Evolutionary conservation across 148 eudicot genomes (phyloP), one percentile per base, ranked within the genome.

Genomic region (Cornus kousa): DNA sequence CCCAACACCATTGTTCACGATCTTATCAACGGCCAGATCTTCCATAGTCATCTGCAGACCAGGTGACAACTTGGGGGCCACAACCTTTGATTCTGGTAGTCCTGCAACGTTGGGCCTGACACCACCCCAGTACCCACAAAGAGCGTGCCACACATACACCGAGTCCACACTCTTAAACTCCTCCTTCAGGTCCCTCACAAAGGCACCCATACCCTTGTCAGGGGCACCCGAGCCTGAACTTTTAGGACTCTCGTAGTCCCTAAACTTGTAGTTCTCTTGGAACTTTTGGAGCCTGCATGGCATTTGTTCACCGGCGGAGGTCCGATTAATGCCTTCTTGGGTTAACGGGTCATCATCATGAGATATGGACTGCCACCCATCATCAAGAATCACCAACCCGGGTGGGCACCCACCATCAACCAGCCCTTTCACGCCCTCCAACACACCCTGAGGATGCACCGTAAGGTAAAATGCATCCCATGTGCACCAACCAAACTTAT

Each of bases 61-160:
- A 53, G 85, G 91, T 0, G 98, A 85, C 69, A 95, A 68, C 71
- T 88, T 90, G 16, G 98, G 98, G 16, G 20, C 13, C 1, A 95
- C 80, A 0, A 91, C 89, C 5, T 53, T 83, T 20, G 96, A 81
- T 55, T 87, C 87, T 0, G 97, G 97, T 1, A 95, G 68, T n/a
- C 89, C 90, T 1, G 85, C 35, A 3, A 86, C 88, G 67, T 86
- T 67, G 80, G 98, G 97, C 83, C 94, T 80, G 0, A 95, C 66
- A 83, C 98, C 98, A 64, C 98, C 98, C 98, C 98, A 95, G 62
- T 95, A 95, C 28, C 98, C 98, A 82, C 89, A 93, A 73, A 95
- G 83, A 3, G 98, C 98, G 77, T 95, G 98, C 98, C 98, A 95
- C 57, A 95, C 98, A 81, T 92, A 95, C 28, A 95, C 98, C 72